These are phyloP conservation scores for Boletus austroedulis DNA, from an alignment of 1,284 basidiomycete genomes.

Conservation along the genomic window DNA sequence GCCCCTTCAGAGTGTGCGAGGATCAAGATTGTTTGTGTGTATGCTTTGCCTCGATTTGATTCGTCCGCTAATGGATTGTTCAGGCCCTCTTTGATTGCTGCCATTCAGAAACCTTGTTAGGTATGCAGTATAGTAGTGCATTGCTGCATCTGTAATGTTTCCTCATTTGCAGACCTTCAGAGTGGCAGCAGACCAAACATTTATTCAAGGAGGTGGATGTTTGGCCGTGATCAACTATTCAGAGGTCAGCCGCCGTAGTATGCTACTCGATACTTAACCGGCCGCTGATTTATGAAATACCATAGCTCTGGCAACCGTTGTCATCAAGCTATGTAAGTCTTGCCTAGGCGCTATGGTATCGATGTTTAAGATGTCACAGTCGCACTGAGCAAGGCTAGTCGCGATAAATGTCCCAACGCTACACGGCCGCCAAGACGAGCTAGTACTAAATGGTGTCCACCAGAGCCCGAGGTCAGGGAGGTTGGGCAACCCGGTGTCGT, in stretches of 20 bases:
- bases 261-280: not conserved
- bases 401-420: not conserved
- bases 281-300: not conserved
- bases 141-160: not conserved
- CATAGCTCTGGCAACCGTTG: conserved; percentile 7
- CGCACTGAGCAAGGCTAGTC: not conserved
- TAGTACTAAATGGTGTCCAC: conserved; percentile 7
- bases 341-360: not conserved
- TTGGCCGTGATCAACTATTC: conserved; percentile 20
- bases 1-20: conserved; percentile 22
- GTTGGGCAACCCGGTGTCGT: conserved; percentile 23
- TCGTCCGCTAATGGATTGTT: not conserved
- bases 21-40: conserved; percentile 22
- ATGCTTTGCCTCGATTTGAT: not conserved
- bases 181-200: conserved; percentile 12
- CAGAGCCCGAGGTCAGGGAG: conserved; percentile 1
- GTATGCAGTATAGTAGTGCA: conserved; percentile 8
- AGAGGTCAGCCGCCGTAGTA: conserved; percentile 16
- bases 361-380: not conserved
- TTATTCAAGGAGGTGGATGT: conserved; percentile 20
- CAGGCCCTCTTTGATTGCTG: conserved; percentile 34
- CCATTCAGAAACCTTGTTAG: conserved; percentile 32
- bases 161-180: conserved; percentile 19
- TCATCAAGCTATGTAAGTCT: conserved; percentile 15
- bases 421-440: not conserved